Evolutionary conservation across 805 yeast species (phyloP).

Genomic region (Candida ficus): DNA sequence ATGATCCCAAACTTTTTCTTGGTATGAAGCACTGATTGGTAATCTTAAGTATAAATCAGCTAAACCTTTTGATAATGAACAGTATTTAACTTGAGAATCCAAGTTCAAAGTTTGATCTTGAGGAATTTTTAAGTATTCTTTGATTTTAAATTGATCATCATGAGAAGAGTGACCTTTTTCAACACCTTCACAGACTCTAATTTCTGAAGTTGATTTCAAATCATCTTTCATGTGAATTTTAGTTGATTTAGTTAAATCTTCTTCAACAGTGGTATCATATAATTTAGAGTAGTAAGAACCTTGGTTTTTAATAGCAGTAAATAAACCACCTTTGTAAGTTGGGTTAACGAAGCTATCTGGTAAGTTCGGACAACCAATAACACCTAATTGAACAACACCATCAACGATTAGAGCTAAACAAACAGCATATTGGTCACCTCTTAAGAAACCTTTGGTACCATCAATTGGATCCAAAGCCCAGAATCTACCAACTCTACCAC

Average conservation of each 20-base stretch:
- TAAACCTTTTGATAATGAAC: constrained; percentile 83
- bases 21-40: constrained; percentile 69
- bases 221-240: constrained; percentile 50
- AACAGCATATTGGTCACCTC: constrained; percentile 97
- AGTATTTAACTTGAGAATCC: constrained; percentile 96
- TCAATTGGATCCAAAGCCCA: constrained; percentile 99
- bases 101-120: constrained; percentile 61
- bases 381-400: constrained; percentile 83
- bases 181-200: constrained; percentile 85
- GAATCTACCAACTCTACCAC: constrained; percentile 75
- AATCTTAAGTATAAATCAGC: constrained; percentile 90
- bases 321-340: constrained; percentile 62
- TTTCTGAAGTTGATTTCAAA: constrained; percentile 37
- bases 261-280: constrained; percentile 29
- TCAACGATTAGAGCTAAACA: constrained; percentile 87
- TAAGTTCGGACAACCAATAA: constrained; percentile 94
- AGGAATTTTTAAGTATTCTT: constrained; percentile 54
- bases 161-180: constrained; percentile 95
- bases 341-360: constrained; percentile 34
- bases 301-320: constrained; percentile 58
- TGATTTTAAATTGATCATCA: constrained; percentile 75
- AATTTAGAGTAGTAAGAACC: constrained; percentile 54
- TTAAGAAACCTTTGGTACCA: constrained; percentile 93
- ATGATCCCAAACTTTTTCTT: constrained; percentile 98
- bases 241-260: constrained; percentile 27